These are phyloP conservation scores for Leccinellum luteum DNA, from an alignment of 768 basidiomycete genomes.

Conservation along the genomic window DNA sequence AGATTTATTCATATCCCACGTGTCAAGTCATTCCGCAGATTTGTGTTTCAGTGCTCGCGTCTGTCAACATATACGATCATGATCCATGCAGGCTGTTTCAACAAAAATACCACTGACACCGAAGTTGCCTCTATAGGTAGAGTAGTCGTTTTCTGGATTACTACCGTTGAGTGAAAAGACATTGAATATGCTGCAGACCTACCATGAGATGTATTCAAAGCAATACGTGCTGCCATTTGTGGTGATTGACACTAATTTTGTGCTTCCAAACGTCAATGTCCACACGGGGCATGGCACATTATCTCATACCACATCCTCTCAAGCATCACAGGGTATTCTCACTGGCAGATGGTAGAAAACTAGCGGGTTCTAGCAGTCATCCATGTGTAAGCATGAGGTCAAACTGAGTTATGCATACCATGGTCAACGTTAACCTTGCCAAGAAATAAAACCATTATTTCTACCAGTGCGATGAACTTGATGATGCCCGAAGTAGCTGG, in stretches of 20 bases:
- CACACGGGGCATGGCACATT: background rate
- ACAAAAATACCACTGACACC: conserved; percentile 50
- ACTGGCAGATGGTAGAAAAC: background rate
- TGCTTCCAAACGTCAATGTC: conserved; percentile 12
- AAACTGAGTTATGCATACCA: background rate
- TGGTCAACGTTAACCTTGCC: background rate
- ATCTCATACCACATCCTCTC: background rate
- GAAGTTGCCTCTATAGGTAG: conserved; percentile 40
- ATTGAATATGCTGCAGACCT: conserved; percentile 1
- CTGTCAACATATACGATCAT: conserved; percentile 38
- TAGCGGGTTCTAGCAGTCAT: background rate
- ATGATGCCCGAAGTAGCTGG: background rate
- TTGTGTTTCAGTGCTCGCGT: background rate
- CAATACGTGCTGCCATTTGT: conserved; percentile 52
- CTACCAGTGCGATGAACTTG: background rate
- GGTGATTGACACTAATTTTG: conserved; percentile 38
- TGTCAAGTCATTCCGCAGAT: background rate
- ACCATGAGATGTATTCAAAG: conserved; percentile 53
- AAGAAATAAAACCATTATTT: background rate
- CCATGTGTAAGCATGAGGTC: background rate
- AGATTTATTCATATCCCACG: background rate
- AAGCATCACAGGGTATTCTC: background rate
- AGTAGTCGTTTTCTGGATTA: conserved; percentile 44
- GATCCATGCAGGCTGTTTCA: conserved; percentile 50
- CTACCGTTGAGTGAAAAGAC: background rate